A percentile compares a stretch with the other conserved stretches of the same genome.
These are phyloP conservation scores for Tetraselmis chui DNA, from an alignment of 139 green algal genomes.

Conservation along the genomic window DNA sequence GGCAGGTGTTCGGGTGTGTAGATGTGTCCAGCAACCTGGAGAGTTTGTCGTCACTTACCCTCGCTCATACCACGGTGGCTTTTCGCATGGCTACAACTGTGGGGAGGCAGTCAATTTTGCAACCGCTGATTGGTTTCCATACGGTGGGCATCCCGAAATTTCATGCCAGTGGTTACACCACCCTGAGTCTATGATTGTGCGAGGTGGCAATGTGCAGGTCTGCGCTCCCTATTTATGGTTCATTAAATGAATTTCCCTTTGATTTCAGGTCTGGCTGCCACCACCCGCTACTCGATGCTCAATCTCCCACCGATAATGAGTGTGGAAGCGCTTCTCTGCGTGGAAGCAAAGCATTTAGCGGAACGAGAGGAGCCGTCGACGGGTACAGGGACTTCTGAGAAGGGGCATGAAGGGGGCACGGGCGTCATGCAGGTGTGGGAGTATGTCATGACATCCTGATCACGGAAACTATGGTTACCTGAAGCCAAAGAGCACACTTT, in stretches of 20 bases:
- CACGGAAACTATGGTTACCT: no score
- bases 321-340: background rate
- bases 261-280: background rate
- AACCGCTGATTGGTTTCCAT: constrained; percentile 54
- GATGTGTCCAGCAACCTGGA: constrained; percentile 61
- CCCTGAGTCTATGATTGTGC: no score
- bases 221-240: no score
- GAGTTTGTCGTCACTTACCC: constrained; percentile 87
- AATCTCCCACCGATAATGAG: background rate
- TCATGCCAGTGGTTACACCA: no score
- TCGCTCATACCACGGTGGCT: constrained; percentile 75
- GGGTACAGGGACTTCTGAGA: background rate
- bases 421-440: no score
- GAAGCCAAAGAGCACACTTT: background rate
- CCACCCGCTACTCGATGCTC: background rate
- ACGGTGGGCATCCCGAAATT: background rate
- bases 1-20: constrained; percentile 53
- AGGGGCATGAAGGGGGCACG: no score
- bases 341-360: background rate
- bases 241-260: no score
- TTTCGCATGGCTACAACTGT: constrained; percentile 75
- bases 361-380: background rate
- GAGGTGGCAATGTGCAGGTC: no score
- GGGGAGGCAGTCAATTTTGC: constrained; percentile 90
- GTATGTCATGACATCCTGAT: no score